These are phyloP conservation scores for Psilocybe tampanensis DNA, from an alignment of 768 basidiomycete species.

Conservation along the genomic window DNA sequence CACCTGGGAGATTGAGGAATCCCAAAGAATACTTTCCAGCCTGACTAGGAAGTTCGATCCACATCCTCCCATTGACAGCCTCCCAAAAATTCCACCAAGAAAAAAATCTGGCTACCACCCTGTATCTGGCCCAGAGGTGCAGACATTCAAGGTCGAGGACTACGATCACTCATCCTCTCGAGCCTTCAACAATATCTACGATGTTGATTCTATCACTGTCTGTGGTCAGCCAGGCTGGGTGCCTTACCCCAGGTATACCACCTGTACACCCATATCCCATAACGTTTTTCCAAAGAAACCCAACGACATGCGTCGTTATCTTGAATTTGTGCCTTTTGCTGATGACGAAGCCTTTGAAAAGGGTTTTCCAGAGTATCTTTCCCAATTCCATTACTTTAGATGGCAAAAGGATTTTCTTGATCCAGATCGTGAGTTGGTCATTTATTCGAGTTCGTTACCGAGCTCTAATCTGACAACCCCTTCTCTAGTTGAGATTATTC, in stretches of 20 bases:
- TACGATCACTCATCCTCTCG: not conserved
- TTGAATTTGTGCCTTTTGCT: constrained; percentile 46
- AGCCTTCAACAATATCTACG: not conserved
- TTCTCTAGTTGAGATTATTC: constrained; percentile 48
- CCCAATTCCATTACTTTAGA: constrained; percentile 26
- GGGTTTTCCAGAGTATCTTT: constrained; percentile 23
- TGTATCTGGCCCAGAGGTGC: not conserved
- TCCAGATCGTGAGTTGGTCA: constrained; percentile 57
- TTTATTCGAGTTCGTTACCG: too few relatives aligned
- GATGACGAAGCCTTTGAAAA: constrained; percentile 45
- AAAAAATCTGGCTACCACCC: not conserved
- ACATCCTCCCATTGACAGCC: not conserved
- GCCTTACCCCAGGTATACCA: constrained; percentile 39
- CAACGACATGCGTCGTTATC: constrained; percentile 3
- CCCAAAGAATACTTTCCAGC: constrained; percentile 11
- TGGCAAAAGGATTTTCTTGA: constrained; percentile 43
- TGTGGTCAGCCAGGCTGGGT: not conserved
- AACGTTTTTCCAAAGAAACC: constrained; percentile 28
- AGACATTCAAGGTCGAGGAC: not conserved
- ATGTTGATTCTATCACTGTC: not conserved
- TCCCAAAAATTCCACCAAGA: not conserved
- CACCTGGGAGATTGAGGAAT: constrained; percentile 40
- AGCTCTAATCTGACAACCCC: not conserved
- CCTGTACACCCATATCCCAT: constrained; percentile 45
- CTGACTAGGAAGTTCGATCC: not conserved